Percentiles rank a stretch among this genome's conserved stretches.
phyloP scores from a whole-genome alignment of 768 basidiomycete genomes.

The Lyophyllum decastes region DNA sequence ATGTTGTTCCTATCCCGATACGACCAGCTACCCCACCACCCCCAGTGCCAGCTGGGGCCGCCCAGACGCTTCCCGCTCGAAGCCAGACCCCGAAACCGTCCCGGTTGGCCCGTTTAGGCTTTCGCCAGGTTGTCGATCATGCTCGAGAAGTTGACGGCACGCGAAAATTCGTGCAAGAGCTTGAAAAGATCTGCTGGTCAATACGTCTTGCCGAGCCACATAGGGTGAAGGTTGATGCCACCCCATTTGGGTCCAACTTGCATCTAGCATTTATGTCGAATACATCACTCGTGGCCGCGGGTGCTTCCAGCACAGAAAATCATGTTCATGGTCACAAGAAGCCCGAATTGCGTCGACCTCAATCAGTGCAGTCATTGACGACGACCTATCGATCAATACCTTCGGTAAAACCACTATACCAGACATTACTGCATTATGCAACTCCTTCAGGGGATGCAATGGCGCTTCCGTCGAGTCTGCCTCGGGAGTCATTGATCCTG shows the following conservation, averaged over 20 bases:
- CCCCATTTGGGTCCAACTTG: slow-evolving; percentile 34
- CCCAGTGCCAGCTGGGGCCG: slow-evolving; percentile 18
- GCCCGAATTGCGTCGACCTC: slow-evolving; percentile 43
- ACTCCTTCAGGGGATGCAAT: slow-evolving; percentile 29
- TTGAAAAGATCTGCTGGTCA: slow-evolving; percentile 55
- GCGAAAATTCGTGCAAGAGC: slow-evolving; percentile 53
- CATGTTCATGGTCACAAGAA: slow-evolving; percentile 24
- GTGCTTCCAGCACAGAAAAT: slow-evolving; percentile 16
- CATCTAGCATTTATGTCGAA: slow-evolving; percentile 45
- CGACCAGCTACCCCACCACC: slow-evolving; percentile 28
- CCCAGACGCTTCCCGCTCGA: slow-evolving; percentile 20
- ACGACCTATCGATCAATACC: slow-evolving; percentile 28
- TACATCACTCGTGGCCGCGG: slow-evolving; percentile 29
- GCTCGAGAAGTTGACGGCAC: slow-evolving; percentile 55
- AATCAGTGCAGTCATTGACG: slow-evolving; percentile 38
- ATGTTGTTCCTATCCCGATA: slow-evolving; percentile 42
- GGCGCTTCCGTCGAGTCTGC: slow-evolving; percentile 37
- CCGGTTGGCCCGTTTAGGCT: slow-evolving; percentile 52
- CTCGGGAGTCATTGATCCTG: slow-evolving; percentile 60
- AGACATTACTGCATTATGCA: slow-evolving; percentile 47
- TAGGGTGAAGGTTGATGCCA: slow-evolving; percentile 26
- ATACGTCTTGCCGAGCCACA: slow-evolving; percentile 46
- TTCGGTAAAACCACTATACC: slow-evolving; percentile 45
- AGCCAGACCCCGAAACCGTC: slow-evolving; percentile 50
- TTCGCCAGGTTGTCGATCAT: slow-evolving; percentile 67